Conservation (phyloP, 371 early-diverging fungal species). For the Zancudomyces culisetae region DNA sequence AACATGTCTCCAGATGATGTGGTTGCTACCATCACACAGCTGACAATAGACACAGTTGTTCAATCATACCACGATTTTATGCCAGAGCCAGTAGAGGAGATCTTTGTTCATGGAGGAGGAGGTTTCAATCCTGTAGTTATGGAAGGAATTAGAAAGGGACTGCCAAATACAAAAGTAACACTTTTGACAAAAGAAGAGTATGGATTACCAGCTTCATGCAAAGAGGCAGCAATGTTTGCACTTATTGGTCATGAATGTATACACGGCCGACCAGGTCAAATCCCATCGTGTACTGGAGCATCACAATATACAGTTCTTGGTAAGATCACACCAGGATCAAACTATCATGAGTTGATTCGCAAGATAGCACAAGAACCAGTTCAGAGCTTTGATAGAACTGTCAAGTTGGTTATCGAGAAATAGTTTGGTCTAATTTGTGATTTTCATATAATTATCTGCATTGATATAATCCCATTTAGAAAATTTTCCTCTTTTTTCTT, state of each 20-base stretch:
- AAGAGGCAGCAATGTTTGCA: slow-evolving; percentile 1
- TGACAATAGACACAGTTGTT: neutral
- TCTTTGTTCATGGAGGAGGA: neutral
- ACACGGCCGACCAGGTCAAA: neutral
- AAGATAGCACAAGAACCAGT: neutral
- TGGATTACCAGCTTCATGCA: slow-evolving; percentile 1
- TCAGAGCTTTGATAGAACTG: neutral
- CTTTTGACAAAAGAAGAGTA: neutral
- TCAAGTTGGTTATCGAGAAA: neutral
- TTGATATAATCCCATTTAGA: too few relatives aligned
- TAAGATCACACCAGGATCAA: neutral
- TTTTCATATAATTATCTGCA: too few relatives aligned
- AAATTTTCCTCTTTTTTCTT: too few relatives aligned
- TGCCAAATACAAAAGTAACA: neutral
- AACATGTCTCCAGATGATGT: neutral
- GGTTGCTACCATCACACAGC: neutral
- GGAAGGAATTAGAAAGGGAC: neutral
- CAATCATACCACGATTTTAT: neutral
- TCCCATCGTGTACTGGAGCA: neutral
- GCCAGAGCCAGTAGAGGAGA: neutral
- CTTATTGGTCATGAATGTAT: slow-evolving; percentile 2
- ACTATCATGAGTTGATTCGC: neutral
- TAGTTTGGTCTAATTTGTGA: too few relatives aligned
- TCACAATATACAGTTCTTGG: neutral
- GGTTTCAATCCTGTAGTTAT: neutral